These are phyloP conservation scores for Pseudonitzschia multiseries DNA, from an alignment of 108 stramenopile species.

Conservation along the genomic window DNA sequence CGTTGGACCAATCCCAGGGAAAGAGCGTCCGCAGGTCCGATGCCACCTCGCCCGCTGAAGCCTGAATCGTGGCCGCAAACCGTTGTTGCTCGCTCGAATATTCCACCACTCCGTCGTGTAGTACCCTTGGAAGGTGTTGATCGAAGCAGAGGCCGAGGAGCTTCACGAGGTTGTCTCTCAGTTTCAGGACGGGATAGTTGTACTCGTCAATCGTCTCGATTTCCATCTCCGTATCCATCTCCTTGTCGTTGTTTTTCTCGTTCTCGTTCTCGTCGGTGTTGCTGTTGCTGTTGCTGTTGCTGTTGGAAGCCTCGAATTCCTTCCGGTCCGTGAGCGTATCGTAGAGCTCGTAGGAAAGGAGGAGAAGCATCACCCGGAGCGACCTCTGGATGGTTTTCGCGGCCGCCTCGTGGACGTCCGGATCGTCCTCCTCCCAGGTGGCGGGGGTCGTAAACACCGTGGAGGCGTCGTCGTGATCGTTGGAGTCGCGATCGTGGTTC, in stretches of 20 bases:
- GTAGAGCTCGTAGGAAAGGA: constrained; percentile 39
- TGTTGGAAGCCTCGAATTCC: constrained; percentile 13
- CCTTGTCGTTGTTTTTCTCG: too few relatives aligned
- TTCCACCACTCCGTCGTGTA: constrained; percentile 25
- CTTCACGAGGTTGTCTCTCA: constrained; percentile 60
- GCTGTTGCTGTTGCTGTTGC: constrained; percentile 35
- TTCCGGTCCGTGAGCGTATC: constrained; percentile 22
- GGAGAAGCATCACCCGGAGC: constrained; percentile 49
- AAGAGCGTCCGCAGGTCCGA: constrained; percentile 71
- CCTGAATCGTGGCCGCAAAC: constrained; percentile 59
- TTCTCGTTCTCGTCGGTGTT: constrained; percentile 44
- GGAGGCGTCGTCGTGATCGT: constrained; percentile 13
- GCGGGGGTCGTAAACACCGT: constrained; percentile 6
- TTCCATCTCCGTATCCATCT: too few relatives aligned
- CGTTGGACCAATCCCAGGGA: constrained; percentile 59
- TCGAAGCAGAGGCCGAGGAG: constrained; percentile 70
- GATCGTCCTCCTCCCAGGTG: constrained; percentile 46
- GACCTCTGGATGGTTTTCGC: constrained; percentile 48
- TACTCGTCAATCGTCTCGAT: constrained; percentile 28
- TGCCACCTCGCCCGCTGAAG: constrained; percentile 46
- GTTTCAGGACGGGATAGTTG: constrained; percentile 40
- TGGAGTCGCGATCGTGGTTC: constrained; percentile 9
- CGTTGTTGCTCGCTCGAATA: constrained; percentile 57
- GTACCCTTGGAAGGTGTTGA: constrained; percentile 59
- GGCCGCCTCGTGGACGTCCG: constrained; percentile 42